Base-by-base conservation (phyloP, 176 grass and related monocot species). In the Avena sativa region DNA sequence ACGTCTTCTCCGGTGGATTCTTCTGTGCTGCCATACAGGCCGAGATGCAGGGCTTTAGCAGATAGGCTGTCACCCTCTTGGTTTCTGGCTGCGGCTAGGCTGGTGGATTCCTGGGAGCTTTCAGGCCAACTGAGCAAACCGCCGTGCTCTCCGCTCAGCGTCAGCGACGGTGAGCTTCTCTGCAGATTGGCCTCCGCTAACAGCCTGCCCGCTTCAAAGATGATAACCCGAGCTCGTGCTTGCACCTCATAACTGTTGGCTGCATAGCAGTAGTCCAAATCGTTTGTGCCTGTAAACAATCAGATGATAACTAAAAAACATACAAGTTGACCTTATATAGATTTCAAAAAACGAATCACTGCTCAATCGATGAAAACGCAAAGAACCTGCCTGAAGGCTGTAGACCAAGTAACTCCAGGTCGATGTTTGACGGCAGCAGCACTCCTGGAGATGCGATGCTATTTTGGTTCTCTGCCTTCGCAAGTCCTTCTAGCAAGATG, bases 401-500 rank as follows among this genome's bases (percentile, higher is more conserved):
- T 1, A 95, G 82, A 77, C 86, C 88, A 26, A 89, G 78, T 69
- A 83, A 85, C 79, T 66, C 88, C 79, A 89, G 53, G 34, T 98
- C 91, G 4, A 79, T 88, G 49, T 82, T 81, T 16, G 71, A 78
- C 57, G 78, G 84, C 17, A 95, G 56, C 43, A 98, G 82, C 51
- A 90, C 82, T 63, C 79, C 88, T 36, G 96, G 93, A 86, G 96
- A 71, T 15, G 80, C 80, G 62, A 98, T 88, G 57, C 91, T 77
- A 65, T 61, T 89, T 81, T 86, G 92, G 57, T 72, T 84, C 58
- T 77, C 69, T 12, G 79, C 87, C 87, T 81, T 93, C 84, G 95
- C 67, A 82, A 92, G 93, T 47, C 96, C 93, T 92, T 98, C 93
- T 68, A 98, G 87, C 66, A 98, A 89, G 92, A 98, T 92, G 62